Conservation (phyloP, 805 yeast genomes). For the Myxozyma melibiosi region DNA sequence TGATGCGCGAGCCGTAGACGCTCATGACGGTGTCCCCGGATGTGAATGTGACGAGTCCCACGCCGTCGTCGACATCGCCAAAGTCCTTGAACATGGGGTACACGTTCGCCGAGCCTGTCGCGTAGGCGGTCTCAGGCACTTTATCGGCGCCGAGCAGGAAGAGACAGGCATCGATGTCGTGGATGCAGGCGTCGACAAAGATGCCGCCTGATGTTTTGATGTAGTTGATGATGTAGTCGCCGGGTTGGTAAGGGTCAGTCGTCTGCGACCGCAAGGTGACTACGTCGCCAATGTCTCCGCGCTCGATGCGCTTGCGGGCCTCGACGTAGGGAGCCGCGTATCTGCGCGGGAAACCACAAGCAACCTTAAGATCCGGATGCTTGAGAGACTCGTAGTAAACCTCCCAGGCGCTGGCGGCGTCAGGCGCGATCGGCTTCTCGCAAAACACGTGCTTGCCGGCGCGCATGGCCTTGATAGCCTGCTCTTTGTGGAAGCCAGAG, state of each 20-base stretch:
- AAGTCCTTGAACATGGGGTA: constrained; percentile 33
- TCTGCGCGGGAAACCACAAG: constrained; percentile 35
- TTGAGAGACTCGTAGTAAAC: constrained; percentile 20
- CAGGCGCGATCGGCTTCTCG: constrained; percentile 31
- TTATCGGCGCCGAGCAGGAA: constrained; percentile 32
- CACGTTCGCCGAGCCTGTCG: constrained; percentile 32
- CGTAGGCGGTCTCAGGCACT: constrained; percentile 30
- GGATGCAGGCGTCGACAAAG: constrained; percentile 35
- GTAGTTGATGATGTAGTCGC: constrained; percentile 30
- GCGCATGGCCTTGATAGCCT: constrained; percentile 26
- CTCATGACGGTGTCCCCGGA: constrained; percentile 23
- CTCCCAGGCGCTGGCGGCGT: constrained; percentile 31
- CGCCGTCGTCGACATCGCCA: constrained; percentile 36
- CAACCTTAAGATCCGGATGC: constrained; percentile 30
- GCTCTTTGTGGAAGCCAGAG: constrained; percentile 27
- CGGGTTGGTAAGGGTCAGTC: constrained; percentile 23
- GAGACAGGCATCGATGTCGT: constrained; percentile 35
- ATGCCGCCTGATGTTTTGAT: constrained; percentile 37
- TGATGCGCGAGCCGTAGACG: constrained; percentile 33
- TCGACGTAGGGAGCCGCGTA: constrained; percentile 28
- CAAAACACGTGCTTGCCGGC: constrained; percentile 31
- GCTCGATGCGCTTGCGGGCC: constrained; percentile 26
- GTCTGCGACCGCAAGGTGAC: constrained; percentile 33
- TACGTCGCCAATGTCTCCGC: constrained; percentile 33
- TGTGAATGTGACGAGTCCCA: constrained; percentile 31